A percentile compares a stretch with the other conserved stretches of the same genome.
phyloP scores from a whole-genome alignment of 139 green algal species.

The Chlorella sp. region DNA sequence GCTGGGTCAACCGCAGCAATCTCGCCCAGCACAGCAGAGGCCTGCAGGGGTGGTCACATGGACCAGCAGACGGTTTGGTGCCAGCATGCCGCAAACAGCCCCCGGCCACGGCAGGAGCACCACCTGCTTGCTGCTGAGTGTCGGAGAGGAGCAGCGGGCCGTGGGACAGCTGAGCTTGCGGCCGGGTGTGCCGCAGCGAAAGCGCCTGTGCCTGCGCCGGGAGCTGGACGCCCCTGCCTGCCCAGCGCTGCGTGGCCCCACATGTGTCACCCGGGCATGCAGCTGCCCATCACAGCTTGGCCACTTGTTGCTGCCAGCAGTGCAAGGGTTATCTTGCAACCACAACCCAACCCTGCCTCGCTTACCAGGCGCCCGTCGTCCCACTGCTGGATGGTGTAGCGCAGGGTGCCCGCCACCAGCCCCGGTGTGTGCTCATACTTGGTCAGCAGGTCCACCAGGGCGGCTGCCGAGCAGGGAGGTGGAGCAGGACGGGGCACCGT shows the following conservation, averaged over 20 bases:
- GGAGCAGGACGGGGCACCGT: too few relatives aligned
- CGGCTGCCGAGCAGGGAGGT: background rate
- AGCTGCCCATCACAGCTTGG: background rate
- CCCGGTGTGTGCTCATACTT: slow-evolving; percentile 77
- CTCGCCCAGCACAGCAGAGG: slow-evolving; percentile 71
- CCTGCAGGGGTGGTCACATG: slow-evolving; percentile 41
- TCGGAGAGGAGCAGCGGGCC: too few relatives aligned
- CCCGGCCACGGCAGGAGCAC: too few relatives aligned
- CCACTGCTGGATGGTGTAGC: slow-evolving; percentile 51
- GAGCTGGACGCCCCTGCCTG: too few relatives aligned
- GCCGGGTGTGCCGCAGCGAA: too few relatives aligned
- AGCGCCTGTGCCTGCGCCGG: too few relatives aligned
- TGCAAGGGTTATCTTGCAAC: background rate
- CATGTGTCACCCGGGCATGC: background rate
- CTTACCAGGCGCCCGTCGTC: slow-evolving; percentile 65
- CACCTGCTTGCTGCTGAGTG: too few relatives aligned
- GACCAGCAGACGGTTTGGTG: background rate
- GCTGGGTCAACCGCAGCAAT: slow-evolving; percentile 68
- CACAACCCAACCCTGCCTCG: background rate
- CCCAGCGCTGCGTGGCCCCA: background rate
- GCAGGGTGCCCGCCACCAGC: slow-evolving; percentile 65
- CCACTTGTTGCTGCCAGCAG: too few relatives aligned
- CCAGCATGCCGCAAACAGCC: background rate
- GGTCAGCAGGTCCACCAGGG: slow-evolving; percentile 72
- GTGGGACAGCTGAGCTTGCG: too few relatives aligned